Percentiles rank a stretch among this genome's conserved stretches.
These are phyloP conservation scores for Tetrahymena malaccensis DNA, from an alignment of 73 alveolate species.

Conservation along the genomic window DNA sequence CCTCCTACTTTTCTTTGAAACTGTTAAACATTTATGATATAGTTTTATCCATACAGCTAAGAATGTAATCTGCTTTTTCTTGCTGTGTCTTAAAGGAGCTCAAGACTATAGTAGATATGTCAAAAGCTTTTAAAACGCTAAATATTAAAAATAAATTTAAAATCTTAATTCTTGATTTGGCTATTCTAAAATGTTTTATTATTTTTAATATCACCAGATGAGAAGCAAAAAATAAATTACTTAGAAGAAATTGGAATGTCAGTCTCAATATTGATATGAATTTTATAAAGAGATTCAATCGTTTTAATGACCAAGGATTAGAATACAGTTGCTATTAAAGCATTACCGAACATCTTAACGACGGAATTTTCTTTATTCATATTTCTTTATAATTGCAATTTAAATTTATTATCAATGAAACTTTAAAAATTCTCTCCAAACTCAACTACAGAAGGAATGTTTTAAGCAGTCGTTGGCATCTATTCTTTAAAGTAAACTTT, in stretches of 20 bases:
- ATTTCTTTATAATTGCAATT: not conserved
- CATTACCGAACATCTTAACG: not conserved
- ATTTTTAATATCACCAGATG: no score
- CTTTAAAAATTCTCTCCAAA: not conserved
- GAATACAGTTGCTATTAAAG: not conserved
- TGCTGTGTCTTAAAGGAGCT: not conserved
- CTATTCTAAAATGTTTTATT: no score
- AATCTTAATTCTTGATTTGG: no score
- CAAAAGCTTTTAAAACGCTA: conserved; percentile 31
- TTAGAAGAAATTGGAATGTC: not conserved
- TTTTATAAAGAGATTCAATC: not conserved
- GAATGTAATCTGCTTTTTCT: conserved; percentile 23
- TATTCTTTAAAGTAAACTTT: not conserved
- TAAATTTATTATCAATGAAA: not conserved
- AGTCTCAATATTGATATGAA: not conserved
- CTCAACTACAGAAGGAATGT: not conserved
- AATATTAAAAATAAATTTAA: not conserved
- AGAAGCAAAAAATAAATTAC: not conserved
- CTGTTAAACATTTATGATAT: conserved; percentile 14
- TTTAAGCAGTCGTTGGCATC: not conserved
- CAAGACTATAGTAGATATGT: conserved; percentile 2
- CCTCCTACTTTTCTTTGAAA: conserved; percentile 15
- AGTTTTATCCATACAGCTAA: conserved; percentile 7
- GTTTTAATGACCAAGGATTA: not conserved
- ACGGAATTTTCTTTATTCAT: not conserved